phyloP scores from a whole-genome alignment of 2,329 filamentous ascomycete genomes.

The Alternaria dauci region DNA sequence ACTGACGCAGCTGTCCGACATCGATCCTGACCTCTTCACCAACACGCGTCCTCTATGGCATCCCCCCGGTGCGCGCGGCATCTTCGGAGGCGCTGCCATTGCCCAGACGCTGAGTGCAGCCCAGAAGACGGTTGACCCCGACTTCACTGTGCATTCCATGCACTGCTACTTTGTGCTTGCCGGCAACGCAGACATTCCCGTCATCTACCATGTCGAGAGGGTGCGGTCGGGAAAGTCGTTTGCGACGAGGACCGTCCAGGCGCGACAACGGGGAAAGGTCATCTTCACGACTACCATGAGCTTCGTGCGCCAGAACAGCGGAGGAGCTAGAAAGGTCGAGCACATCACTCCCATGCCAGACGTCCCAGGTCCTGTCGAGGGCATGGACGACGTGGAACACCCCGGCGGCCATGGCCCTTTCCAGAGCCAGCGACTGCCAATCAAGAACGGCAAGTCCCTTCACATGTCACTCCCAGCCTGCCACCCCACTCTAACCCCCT shows the following conservation, averaged over 20 bases:
- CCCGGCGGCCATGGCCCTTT: slow-evolving; percentile 60
- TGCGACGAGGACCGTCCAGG: slow-evolving; percentile 94
- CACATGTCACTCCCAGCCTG: neutral
- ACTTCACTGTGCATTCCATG: slow-evolving; percentile 92
- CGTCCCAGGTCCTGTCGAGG: slow-evolving; percentile 56
- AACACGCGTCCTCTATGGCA: slow-evolving; percentile 94
- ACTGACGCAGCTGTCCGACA: slow-evolving; percentile 77
- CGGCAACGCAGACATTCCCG: slow-evolving; percentile 82
- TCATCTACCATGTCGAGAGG: slow-evolving; percentile 93
- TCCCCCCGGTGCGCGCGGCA: slow-evolving; percentile 87
- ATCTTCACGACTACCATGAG: slow-evolving; percentile 97
- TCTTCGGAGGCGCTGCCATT: slow-evolving; percentile 93
- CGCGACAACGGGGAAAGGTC: slow-evolving; percentile 82
- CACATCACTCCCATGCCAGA: slow-evolving; percentile 68
- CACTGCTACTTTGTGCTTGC: slow-evolving; percentile 99
- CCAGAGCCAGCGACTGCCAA: slow-evolving; percentile 64
- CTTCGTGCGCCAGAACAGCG: slow-evolving; percentile 75
- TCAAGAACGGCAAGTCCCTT: slow-evolving; percentile 59
- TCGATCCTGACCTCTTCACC: slow-evolving; percentile 89
- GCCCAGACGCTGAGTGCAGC: slow-evolving; percentile 89
- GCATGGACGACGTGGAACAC: slow-evolving; percentile 46
- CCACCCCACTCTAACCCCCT: slow-evolving; percentile 24
- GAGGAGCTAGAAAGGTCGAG: slow-evolving; percentile 64
- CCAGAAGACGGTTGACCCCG: slow-evolving; percentile 80
- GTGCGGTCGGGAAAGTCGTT: slow-evolving; percentile 91